A percentile compares a stretch with the other conserved stretches of the same genome.
Conservation (phyloP, 192 early-diverging fungal species). For the Kickxella alabastrina region DNA sequence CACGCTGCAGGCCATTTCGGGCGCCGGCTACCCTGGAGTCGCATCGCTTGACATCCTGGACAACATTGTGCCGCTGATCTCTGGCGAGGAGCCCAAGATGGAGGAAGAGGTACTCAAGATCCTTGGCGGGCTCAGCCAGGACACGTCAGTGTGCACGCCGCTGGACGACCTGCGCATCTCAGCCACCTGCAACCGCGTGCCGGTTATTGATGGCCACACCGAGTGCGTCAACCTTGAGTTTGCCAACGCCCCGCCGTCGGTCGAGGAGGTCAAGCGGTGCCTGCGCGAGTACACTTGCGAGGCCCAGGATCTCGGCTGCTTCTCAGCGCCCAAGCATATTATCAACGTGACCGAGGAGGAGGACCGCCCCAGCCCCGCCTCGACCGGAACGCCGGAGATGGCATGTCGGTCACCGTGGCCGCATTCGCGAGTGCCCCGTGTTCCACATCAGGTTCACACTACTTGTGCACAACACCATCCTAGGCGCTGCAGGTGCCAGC, state of each 20-base stretch:
- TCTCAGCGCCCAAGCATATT: conserved; percentile 74
- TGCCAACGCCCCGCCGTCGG: conserved; percentile 58
- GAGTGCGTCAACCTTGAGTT: conserved; percentile 90
- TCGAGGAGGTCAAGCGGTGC: conserved; percentile 69
- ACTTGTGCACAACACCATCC: conserved; percentile 92
- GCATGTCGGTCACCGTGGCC: conserved; percentile 92
- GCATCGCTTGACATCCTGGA: conserved; percentile 92
- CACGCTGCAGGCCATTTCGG: conserved; percentile 95
- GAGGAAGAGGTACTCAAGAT: conserved; percentile 94
- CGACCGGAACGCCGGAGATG: conserved; percentile 78
- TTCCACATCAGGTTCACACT: conserved; percentile 91
- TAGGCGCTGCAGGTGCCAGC: conserved; percentile 92
- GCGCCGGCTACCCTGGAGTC: conserved; percentile 97
- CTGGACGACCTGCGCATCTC: conserved; percentile 70
- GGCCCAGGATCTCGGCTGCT: conserved; percentile 71
- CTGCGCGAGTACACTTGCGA: conserved; percentile 76
- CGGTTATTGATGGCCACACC: conserved; percentile 94
- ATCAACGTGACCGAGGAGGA: conserved; percentile 67
- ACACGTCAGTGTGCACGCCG: conserved; percentile 47
- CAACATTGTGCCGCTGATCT: conserved; percentile 92
- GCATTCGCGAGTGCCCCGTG: conserved; percentile 78
- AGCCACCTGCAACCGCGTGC: conserved; percentile 94
- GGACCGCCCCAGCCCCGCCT: conserved; percentile 92
- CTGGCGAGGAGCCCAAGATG: conserved; percentile 97
- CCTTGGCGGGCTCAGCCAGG: conserved; percentile 62